Conservation (phyloP, 2,329 filamentous ascomycete genomes). For the Sporothrix inflata region DNA sequence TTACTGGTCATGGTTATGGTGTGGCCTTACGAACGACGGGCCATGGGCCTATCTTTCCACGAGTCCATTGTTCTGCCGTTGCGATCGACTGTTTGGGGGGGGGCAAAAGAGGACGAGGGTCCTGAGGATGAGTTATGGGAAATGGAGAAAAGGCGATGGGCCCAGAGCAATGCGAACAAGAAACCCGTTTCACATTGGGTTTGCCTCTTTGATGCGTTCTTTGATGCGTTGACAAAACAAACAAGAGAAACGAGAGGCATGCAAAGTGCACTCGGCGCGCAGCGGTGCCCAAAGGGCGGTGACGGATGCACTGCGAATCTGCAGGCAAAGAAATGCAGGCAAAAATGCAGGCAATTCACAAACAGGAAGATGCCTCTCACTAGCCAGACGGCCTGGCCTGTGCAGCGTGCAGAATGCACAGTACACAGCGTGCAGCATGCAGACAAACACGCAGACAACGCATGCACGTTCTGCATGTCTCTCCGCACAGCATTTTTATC, state of each 20-base stretch:
- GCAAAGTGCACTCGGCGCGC: neutral
- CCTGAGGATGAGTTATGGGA: neutral
- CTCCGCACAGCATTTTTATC: slow-evolving; percentile 18
- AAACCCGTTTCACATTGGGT: slow-evolving; percentile 15
- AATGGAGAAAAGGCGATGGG: neutral
- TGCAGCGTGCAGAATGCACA: slow-evolving; percentile 1
- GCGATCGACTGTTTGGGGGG: neutral
- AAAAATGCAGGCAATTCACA: slow-evolving; percentile 1
- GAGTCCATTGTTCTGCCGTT: no score
- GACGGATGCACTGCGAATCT: neutral
- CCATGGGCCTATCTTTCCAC: neutral
- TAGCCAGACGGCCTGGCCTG: neutral
- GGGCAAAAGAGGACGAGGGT: neutral
- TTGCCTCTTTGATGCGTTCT: slow-evolving; percentile 6
- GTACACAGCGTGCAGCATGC: slow-evolving; percentile 10
- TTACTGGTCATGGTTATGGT: neutral
- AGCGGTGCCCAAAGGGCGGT: slow-evolving; percentile 18
- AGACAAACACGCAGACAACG: neutral
- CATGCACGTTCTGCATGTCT: neutral
- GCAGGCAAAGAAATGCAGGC: slow-evolving; percentile 10
- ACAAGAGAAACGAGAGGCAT: neutral
- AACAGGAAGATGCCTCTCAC: neutral
- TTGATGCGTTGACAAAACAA: neutral
- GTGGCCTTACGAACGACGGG: neutral
- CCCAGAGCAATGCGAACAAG: neutral